Base-by-base conservation (phyloP, 345 rosid species). In the Rubroshorea leprosula region DNA sequence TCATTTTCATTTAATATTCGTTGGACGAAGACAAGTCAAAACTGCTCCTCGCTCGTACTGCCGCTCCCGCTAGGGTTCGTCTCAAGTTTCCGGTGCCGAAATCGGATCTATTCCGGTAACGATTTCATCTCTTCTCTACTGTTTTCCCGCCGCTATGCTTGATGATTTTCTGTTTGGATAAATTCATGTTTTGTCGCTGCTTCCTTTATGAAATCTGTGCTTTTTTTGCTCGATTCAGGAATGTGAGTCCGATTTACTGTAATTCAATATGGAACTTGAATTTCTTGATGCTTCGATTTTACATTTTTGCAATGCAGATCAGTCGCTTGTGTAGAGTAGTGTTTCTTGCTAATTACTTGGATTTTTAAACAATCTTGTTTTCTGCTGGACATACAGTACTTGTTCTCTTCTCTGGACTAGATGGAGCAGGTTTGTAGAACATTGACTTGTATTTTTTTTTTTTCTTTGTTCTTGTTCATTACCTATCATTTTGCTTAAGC, bases 341-440 rank as follows among this genome's bases (percentile, higher is more conserved):
- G 27, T 50, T 50, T 18, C 54, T 4, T 14, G 24, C 9, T 9
- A 16, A 12, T 7, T 22, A 27, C 26, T 21, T 50, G 47, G 3
- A 10, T 50, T 22, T 27, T 12, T 50, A 50, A 49, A 18, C 18
- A 6, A 14, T 49, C 16, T 50, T 21, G 12, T 50, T 50, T 15
- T 23, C 54, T 50, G 26, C 27, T 50, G 54, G 54, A 50, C 5
- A 4, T 23, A 24, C 54, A 50, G 54, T 6, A 8, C 15, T 70
- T 29, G 67, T 16, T 38, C 26, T 57, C 52, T 24, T 22, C 23
- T 51, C 58, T 31, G 60, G 67, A 57, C 55, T 46, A 27, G 61
- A 80, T 80, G 85, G 85, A 80, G 56, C 85, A 80, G 85, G 85
- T 80, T 57, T 5, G 77, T 77, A 62, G 16, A 39, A 44, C 27